These are phyloP conservation scores for Nicotiana tomentosiformis DNA, from an alignment of 257 asterid genomes.

Conservation along the genomic window DNA sequence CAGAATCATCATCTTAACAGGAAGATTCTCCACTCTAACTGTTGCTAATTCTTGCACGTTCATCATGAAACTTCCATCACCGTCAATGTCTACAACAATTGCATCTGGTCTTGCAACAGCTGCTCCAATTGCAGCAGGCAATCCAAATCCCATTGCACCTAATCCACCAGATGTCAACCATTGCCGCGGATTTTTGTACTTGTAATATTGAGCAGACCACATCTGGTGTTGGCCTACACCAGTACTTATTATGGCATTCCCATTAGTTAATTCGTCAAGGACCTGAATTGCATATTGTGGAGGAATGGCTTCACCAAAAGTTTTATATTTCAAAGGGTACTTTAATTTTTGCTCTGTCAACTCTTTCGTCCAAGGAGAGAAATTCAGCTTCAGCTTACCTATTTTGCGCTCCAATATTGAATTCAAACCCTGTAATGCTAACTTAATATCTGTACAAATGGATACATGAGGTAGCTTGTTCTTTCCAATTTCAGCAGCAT, in stretches of 20 bases:
- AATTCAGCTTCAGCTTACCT: constrained; percentile 29
- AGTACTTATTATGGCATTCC: constrained; percentile 62
- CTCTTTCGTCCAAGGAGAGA: constrained; percentile 66
- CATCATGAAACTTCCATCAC: constrained; percentile 90
- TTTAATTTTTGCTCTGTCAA: constrained; percentile 50
- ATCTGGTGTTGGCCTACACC: constrained; percentile 94
- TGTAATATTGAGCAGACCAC: constrained; percentile 89
- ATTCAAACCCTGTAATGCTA: constrained; percentile 53
- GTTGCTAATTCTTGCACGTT: constrained; percentile 82
- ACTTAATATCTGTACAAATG: constrained; percentile 56
- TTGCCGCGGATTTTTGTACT: constrained; percentile 65
- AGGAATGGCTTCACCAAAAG: constrained; percentile 64
- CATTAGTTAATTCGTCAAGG: constrained; percentile 70
- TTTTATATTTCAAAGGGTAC: constrained; percentile 47
- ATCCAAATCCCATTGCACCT: constrained; percentile 85
- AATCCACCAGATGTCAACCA: constrained; percentile 78
- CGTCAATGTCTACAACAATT: constrained; percentile 73
- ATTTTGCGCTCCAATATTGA: constrained; percentile 33
- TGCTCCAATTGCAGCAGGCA: constrained; percentile 89
- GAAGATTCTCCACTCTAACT: constrained; percentile 62
- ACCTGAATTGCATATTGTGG: constrained; percentile 70
- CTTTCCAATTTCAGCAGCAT: constrained; percentile 78
- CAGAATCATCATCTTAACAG: constrained; percentile 66
- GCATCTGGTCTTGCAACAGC: constrained; percentile 71
- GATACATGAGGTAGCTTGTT: constrained; percentile 79